These are phyloP conservation scores for Russula sp. DNA, from an alignment of 768 basidiomycete species.

Conservation along the genomic window DNA sequence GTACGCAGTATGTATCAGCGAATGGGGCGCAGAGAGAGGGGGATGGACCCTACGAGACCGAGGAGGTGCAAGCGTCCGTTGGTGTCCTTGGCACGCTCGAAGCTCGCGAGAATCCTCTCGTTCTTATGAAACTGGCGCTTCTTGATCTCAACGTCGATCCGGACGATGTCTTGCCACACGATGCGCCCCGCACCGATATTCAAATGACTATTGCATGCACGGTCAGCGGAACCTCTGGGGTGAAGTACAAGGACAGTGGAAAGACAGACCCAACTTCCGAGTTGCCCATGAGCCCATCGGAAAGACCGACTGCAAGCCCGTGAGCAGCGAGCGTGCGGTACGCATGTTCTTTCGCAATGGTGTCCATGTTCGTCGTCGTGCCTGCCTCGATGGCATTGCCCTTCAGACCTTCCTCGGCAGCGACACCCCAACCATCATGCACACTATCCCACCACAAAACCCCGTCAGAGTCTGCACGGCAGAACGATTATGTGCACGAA, in stretches of 20 bases:
- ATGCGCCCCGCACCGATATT: conserved; percentile 94
- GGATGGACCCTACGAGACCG: conserved; percentile 55
- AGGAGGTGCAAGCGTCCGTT: conserved; percentile 84
- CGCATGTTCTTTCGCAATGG: conserved; percentile 67
- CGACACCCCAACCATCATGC: conserved; percentile 95
- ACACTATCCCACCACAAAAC: conserved; percentile 42
- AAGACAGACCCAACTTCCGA: conserved; percentile 86
- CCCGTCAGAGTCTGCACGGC: background rate
- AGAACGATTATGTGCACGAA: background rate
- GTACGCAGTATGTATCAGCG: background rate
- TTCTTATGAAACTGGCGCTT: conserved; percentile 83
- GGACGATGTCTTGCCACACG: conserved; percentile 97
- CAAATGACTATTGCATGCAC: conserved; percentile 53
- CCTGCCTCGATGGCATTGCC: conserved; percentile 88
- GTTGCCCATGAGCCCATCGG: conserved; percentile 95
- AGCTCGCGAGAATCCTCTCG: conserved; percentile 59
- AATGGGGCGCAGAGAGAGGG: background rate
- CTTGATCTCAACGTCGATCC: conserved; percentile 88
- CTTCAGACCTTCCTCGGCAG: conserved; percentile 56
- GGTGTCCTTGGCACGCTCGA: conserved; percentile 71
- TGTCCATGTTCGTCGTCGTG: conserved; percentile 84
- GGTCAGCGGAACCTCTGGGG: conserved; percentile 2
- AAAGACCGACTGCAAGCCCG: conserved; percentile 87
- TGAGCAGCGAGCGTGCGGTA: conserved; percentile 73
- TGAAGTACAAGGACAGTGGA: conserved; percentile 4